These are phyloP conservation scores for Fomitopsis palustris DNA, from an alignment of 1,284 basidiomycete species.

Conservation along the genomic window DNA sequence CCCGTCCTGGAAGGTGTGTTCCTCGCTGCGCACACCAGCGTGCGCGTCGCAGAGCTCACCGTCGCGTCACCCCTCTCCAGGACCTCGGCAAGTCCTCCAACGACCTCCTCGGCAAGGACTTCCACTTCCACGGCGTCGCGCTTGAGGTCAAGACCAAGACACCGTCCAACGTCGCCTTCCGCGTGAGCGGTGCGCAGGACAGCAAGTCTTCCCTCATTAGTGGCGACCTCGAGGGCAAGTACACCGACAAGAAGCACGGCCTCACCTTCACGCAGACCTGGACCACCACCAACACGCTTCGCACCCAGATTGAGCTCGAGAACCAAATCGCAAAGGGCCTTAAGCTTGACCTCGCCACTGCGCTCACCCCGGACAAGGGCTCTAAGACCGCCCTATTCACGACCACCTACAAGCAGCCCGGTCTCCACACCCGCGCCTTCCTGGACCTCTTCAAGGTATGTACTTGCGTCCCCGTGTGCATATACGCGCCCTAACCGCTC, in stretches of 20 bases:
- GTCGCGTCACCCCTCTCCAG: constrained; percentile 36
- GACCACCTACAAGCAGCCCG: constrained; percentile 94
- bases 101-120: constrained; percentile 94
- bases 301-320: constrained; percentile 93
- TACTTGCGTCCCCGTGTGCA: not conserved
- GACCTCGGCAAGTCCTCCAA: constrained; percentile 97
- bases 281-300: constrained; percentile 92
- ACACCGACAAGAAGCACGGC: constrained; percentile 84
- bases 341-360: constrained; percentile 90
- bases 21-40: not conserved
- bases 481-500: constrained; percentile 5
- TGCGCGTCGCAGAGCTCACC: constrained; percentile 3
- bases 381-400: constrained; percentile 82
- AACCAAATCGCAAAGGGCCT: constrained; percentile 98
- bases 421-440: constrained; percentile 88
- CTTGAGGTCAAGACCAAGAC: constrained; percentile 96
- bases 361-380: constrained; percentile 84
- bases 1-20: constrained; percentile 85
- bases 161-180: constrained; percentile 86
- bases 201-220: constrained; percentile 68
- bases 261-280: constrained; percentile 91
- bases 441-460: constrained; percentile 94
- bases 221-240: constrained; percentile 92
- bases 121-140: constrained; percentile 75
- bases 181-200: constrained; percentile 79